phyloP scores from a whole-genome alignment of 2,329 filamentous ascomycete genomes.

The Harringtonia aguacate region DNA sequence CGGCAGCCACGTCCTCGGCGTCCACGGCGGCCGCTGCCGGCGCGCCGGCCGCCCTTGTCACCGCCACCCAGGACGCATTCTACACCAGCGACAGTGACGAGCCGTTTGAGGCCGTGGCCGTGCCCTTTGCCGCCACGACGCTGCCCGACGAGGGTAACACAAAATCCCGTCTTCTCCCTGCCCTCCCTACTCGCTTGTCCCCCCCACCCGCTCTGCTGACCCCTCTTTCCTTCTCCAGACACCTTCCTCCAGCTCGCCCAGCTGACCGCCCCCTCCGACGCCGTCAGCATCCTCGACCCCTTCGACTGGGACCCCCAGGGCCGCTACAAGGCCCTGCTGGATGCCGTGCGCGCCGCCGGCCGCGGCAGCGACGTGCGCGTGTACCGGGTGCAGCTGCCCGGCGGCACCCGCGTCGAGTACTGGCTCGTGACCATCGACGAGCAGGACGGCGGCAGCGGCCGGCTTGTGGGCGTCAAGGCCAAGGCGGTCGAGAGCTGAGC shows the following conservation, averaged over 20 bases:
- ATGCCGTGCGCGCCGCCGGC: slow-evolving; percentile 55
- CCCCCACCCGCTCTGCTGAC: background rate
- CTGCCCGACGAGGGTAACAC: slow-evolving; percentile 54
- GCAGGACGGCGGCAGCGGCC: slow-evolving; percentile 34
- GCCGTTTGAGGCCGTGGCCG: slow-evolving; percentile 66
- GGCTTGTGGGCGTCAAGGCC: slow-evolving; percentile 68
- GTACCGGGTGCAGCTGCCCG: slow-evolving; percentile 53
- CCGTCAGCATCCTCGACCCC: slow-evolving; percentile 55
- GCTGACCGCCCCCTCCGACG: slow-evolving; percentile 38
- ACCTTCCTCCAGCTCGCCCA: slow-evolving; percentile 60
- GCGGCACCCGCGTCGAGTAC: slow-evolving; percentile 60
- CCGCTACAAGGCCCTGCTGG: slow-evolving; percentile 57
- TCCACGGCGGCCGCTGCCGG: slow-evolving; percentile 11
- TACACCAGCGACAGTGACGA: slow-evolving; percentile 80
- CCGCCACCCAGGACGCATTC: slow-evolving; percentile 42
- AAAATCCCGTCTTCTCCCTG: too few relatives aligned
- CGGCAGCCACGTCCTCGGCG: slow-evolving; percentile 9
- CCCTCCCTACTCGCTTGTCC: background rate
- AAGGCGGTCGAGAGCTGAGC: slow-evolving; percentile 61
- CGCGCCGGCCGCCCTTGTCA: slow-evolving; percentile 48
- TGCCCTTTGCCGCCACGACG: slow-evolving; percentile 46
- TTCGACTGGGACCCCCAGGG: slow-evolving; percentile 63
- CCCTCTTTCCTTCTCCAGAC: slow-evolving; percentile 29
- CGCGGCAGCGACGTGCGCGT: slow-evolving; percentile 61
- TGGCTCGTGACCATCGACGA: slow-evolving; percentile 59